phyloP scores from a whole-genome alignment of 164 flowering plant genomes.

The Tetracentron sinense region DNA sequence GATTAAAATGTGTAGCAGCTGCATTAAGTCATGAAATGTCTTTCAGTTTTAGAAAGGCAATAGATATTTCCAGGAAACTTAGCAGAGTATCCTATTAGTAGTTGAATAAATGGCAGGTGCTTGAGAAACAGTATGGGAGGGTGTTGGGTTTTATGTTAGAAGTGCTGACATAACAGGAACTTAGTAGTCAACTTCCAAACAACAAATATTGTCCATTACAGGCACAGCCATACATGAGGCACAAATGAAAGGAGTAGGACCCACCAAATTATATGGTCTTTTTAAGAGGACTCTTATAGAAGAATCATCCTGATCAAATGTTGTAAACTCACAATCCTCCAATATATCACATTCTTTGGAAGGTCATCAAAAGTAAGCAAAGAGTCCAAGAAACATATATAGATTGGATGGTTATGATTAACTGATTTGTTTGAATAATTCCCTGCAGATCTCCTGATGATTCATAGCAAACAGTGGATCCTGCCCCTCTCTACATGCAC shows the following conservation, averaged over 20 bases:
- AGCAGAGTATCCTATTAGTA: not conserved
- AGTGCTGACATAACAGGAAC: no score
- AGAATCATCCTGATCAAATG: not conserved
- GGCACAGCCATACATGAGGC: not conserved
- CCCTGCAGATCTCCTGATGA: no score
- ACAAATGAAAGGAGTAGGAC: no score
- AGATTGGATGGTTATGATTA: not conserved
- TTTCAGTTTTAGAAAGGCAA: slow-evolving; percentile 8
- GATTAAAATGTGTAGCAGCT: slow-evolving; percentile 71
- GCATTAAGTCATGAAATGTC: slow-evolving; percentile 26
- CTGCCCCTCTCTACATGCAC: not conserved
- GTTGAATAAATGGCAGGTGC: not conserved
- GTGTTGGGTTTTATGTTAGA: no score
- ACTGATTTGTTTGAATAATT: not conserved
- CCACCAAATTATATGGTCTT: no score
- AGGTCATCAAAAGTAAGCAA: not conserved
- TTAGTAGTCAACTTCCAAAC: not conserved
- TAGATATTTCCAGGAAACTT: not conserved
- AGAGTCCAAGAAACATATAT: not conserved
- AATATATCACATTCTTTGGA: not conserved
- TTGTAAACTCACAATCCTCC: not conserved
- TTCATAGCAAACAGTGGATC: no score
- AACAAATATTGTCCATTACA: not conserved
- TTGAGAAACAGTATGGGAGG: no score
- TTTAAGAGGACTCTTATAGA: not conserved